Evolutionary conservation across 768 basidiomycete genomes (phyloP).

Genomic region (Calocybe cyanea): DNA sequence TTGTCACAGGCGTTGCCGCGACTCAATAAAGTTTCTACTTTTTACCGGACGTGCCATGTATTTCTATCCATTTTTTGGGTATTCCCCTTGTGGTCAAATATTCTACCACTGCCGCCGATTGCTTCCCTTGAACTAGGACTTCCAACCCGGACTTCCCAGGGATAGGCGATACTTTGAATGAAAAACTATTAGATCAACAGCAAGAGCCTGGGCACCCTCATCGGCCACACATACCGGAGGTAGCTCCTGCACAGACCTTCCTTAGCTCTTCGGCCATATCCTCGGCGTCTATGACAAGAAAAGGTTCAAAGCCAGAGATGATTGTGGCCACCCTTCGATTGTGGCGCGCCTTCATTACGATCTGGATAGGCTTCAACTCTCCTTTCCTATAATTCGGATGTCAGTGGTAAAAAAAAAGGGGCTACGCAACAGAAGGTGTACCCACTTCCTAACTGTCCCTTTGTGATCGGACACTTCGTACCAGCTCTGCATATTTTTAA

Average conservation of each 20-base stretch:
- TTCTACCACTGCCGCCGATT: conserved; percentile 61
- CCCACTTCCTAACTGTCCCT: conserved; percentile 60
- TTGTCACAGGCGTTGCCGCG: neutral
- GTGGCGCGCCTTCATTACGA: conserved; percentile 72
- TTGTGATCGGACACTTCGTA: conserved; percentile 58
- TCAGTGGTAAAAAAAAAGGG: neutral
- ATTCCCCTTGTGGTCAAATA: conserved; percentile 68
- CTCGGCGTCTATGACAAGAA: conserved; percentile 58
- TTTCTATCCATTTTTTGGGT: conserved; percentile 78
- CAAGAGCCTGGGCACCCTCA: neutral
- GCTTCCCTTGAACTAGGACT: conserved; percentile 85
- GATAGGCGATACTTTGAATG: conserved; percentile 56
- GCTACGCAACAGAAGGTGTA: neutral
- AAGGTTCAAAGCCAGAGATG: conserved; percentile 79
- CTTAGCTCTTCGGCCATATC: conserved; percentile 77
- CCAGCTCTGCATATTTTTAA: conserved; percentile 74
- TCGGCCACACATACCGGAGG: conserved; percentile 51
- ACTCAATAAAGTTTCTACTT: conserved; percentile 28
- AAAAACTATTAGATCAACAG: no score
- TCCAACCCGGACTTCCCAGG: conserved; percentile 60
- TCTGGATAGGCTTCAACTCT: conserved; percentile 60
- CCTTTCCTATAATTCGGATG: conserved; percentile 60
- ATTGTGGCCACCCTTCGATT: conserved; percentile 61
- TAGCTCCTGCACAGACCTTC: conserved; percentile 73
- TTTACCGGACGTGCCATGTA: conserved; percentile 43